Conservation (phyloP, 805 yeast species). For the Nakazawaea sp. region DNA sequence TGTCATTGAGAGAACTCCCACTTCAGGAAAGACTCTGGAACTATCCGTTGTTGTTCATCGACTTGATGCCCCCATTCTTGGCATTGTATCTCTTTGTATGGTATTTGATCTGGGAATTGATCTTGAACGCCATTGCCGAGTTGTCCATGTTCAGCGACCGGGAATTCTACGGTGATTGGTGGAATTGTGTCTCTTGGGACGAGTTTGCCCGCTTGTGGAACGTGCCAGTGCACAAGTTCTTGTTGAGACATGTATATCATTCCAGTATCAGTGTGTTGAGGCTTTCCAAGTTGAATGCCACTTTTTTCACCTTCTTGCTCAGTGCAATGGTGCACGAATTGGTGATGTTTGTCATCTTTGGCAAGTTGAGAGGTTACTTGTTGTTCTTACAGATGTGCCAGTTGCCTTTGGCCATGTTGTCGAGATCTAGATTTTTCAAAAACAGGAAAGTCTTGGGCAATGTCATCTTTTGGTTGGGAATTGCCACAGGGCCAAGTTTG, state of each 20-base stretch:
- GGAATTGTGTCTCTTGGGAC: conserved; percentile 93
- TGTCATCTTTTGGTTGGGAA: conserved; percentile 85
- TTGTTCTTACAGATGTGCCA: conserved; percentile 82
- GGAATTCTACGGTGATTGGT: conserved; percentile 94
- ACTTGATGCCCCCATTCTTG: conserved; percentile 75
- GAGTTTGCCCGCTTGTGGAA: conserved; percentile 95
- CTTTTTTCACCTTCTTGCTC: conserved; percentile 68
- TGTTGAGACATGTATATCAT: conserved; percentile 91
- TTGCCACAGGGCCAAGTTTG: conserved; percentile 83
- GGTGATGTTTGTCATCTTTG: conserved; percentile 86
- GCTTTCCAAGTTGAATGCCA: conserved; percentile 60
- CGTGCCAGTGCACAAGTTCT: conserved; percentile 83
- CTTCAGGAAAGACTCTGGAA: conserved; percentile 31
- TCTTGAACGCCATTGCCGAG: conserved; percentile 85
- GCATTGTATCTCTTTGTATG: conserved; percentile 71
- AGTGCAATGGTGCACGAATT: conserved; percentile 85
- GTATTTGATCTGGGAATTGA: conserved; percentile 93
- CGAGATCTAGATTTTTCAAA: conserved; percentile 51
- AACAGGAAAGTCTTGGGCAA: conserved; percentile 63
- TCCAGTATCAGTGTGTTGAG: conserved; percentile 74
- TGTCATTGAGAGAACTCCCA: conserved; percentile 45
- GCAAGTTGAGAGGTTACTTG: conserved; percentile 73
- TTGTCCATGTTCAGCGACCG: conserved; percentile 83
- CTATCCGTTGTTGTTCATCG: conserved; percentile 58
- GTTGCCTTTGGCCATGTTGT: conserved; percentile 65